Evolutionary conservation across 2,329 filamentous ascomycete genomes (phyloP).

Genomic region (Ceratocystis diversiconidia): DNA sequence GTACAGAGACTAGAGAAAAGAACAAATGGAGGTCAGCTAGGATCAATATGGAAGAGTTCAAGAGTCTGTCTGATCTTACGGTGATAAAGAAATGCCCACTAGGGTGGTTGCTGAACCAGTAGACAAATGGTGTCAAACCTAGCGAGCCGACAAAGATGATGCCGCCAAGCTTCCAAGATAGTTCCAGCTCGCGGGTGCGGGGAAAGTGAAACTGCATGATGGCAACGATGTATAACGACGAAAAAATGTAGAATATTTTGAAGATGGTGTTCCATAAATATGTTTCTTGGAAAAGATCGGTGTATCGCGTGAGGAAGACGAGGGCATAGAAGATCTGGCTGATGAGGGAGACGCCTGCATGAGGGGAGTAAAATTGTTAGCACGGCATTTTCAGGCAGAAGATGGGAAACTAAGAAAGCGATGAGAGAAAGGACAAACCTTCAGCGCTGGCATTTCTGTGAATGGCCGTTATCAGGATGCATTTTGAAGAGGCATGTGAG

Average conservation of each 20-base stretch:
- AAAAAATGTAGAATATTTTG: slow-evolving; percentile 78
- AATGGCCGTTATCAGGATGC: slow-evolving; percentile 80
- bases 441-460: slow-evolving; percentile 78
- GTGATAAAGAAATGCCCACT: slow-evolving; percentile 28
- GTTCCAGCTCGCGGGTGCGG: slow-evolving; percentile 76
- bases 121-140: slow-evolving; percentile 52
- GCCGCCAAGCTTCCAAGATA: slow-evolving; percentile 81
- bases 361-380: background rate
- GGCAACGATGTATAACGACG: slow-evolving; percentile 72
- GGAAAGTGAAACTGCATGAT: slow-evolving; percentile 80
- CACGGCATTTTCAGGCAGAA: too few relatives aligned
- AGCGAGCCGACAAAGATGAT: slow-evolving; percentile 52
- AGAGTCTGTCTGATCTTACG: slow-evolving; percentile 28
- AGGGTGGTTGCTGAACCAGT: slow-evolving; percentile 11
- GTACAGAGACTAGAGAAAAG: slow-evolving; percentile 55
- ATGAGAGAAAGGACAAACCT: slow-evolving; percentile 29
- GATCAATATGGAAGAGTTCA: background rate
- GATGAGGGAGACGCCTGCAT: slow-evolving; percentile 68
- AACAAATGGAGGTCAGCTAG: background rate
- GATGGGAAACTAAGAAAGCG: background rate
- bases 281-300: slow-evolving; percentile 56
- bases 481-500: slow-evolving; percentile 74
- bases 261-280: slow-evolving; percentile 60
- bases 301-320: slow-evolving; percentile 77
- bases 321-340: slow-evolving; percentile 76